phyloP scores from a whole-genome alignment of 1,284 basidiomycete genomes.

The Ganoderma sp. region DNA sequence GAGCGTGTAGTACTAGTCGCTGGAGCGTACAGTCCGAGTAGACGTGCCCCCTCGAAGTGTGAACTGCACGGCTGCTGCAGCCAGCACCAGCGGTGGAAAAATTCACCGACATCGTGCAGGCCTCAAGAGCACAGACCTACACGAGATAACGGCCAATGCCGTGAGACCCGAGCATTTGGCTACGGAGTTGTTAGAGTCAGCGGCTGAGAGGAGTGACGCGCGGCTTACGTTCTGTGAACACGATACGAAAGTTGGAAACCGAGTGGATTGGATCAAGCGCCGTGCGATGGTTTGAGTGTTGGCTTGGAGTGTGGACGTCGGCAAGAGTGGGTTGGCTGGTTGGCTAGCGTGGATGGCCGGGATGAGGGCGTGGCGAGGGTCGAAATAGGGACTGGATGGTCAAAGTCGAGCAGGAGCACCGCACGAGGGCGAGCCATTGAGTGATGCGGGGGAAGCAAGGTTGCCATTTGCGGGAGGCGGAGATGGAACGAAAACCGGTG shows the following conservation, averaged over 20 bases:
- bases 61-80: neutral
- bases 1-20: neutral
- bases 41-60: neutral
- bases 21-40: neutral
- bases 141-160: neutral
- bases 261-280: neutral
- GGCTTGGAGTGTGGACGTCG: neutral
- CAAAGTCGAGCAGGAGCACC: neutral
- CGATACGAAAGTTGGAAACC: neutral
- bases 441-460: slow-evolving; percentile 1
- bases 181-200: neutral
- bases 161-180: neutral
- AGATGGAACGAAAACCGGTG: slow-evolving; percentile 35
- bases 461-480: slow-evolving; percentile 7
- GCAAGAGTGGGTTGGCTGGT: neutral
- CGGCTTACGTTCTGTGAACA: neutral
- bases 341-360: neutral
- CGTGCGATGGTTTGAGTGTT: neutral
- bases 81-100: neutral
- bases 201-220: neutral
- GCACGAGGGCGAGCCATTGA: slow-evolving; percentile 6
- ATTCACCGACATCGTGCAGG: neutral
- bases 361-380: neutral
- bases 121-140: neutral
- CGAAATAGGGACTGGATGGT: too few relatives aligned